Conservation (phyloP, 1,139 yeast genomes). For the Petasospora fabianii region DNA sequence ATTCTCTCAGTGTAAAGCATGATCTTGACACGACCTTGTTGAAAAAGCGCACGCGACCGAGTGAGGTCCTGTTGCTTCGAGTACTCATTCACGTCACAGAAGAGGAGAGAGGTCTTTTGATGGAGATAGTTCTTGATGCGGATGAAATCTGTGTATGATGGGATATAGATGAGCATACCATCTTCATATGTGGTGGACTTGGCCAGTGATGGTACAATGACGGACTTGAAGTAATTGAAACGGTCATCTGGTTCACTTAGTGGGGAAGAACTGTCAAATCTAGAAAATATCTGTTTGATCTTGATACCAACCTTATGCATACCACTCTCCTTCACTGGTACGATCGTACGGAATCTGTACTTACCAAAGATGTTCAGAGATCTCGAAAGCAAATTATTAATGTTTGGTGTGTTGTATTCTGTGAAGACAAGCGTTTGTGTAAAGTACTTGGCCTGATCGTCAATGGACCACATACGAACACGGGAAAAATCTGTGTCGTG, state of each 20-base stretch:
- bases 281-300: constrained; percentile 68
- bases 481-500: constrained; percentile 89
- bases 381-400: constrained; percentile 60
- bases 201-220: constrained; percentile 64
- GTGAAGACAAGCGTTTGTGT: constrained; percentile 78
- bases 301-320: constrained; percentile 47
- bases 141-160: constrained; percentile 83
- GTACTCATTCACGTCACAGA: constrained; percentile 79
- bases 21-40: constrained; percentile 61
- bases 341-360: constrained; percentile 43
- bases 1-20: constrained; percentile 87
- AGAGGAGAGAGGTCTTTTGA: constrained; percentile 51
- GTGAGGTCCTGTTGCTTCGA: constrained; percentile 67
- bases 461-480: constrained; percentile 87
- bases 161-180: constrained; percentile 78
- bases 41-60: constrained; percentile 66
- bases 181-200: constrained; percentile 50
- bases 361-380: constrained; percentile 67
- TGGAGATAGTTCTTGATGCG: constrained; percentile 71
- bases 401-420: constrained; percentile 75
- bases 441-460: constrained; percentile 70
- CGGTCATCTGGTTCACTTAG: constrained; percentile 72
- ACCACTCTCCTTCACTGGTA: constrained; percentile 36
- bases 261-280: constrained; percentile 59
- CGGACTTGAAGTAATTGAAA: constrained; percentile 74